phyloP scores from a whole-genome alignment of 345 rosid genomes.

The Corchorus olitorius region DNA sequence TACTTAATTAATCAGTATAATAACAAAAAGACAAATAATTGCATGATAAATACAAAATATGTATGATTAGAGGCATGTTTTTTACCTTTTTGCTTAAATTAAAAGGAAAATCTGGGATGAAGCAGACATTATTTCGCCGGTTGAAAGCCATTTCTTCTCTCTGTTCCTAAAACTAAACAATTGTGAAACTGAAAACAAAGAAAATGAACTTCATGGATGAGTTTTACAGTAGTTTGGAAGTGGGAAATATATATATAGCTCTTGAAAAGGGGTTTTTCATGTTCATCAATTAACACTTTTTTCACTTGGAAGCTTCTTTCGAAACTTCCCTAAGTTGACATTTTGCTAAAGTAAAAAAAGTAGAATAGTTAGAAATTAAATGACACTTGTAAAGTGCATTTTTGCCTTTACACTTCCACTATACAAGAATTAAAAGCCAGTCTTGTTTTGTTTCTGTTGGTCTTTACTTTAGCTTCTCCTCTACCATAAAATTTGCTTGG shows the following conservation, averaged over 20 bases:
- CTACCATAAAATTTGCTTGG: not conserved
- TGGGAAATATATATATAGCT: not conserved
- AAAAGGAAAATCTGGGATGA: too few species aligned
- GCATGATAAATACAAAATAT: too few species aligned
- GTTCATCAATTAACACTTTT: not conserved
- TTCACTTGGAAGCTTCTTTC: slow-evolving; percentile 13
- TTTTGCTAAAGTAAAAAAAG: not conserved
- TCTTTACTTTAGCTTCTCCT: not conserved
- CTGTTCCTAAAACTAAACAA: not conserved
- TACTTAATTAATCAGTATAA: too few species aligned
- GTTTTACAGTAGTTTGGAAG: not conserved
- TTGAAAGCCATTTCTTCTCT: too few species aligned
- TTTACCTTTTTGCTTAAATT: too few species aligned
- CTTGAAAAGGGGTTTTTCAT: not conserved
- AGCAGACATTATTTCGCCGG: too few species aligned
- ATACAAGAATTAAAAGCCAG: not conserved
- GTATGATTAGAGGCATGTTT: too few species aligned
- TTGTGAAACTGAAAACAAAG: not conserved
- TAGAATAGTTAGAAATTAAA: not conserved
- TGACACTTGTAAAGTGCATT: slow-evolving; percentile 1
- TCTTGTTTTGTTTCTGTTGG: not conserved
- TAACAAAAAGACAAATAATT: too few species aligned
- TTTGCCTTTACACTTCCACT: not conserved
- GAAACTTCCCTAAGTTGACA: slow-evolving; percentile 6
- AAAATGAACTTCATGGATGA: not conserved